phyloP scores from a whole-genome alignment of 2,329 filamentous ascomycete genomes.

The Fusarium pseudoanthophilum region DNA sequence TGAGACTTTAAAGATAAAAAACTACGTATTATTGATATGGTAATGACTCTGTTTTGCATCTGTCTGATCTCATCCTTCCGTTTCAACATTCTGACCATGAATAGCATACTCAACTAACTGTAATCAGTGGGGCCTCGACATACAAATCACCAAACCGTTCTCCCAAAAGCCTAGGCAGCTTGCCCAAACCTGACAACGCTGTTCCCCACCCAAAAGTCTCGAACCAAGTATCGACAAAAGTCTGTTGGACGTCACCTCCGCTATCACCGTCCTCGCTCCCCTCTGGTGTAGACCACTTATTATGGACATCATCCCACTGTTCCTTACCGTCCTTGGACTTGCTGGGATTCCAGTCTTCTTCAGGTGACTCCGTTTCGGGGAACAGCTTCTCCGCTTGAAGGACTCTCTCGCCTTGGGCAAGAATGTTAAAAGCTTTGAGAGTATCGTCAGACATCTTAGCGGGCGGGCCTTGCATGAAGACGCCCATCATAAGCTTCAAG shows the following conservation, averaged over 20 bases:
- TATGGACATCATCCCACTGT: not conserved
- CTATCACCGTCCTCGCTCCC: not conserved
- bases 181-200: not conserved
- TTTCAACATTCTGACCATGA: not conserved
- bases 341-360: fast-evolving
- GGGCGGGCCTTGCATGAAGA: not conserved
- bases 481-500: not conserved
- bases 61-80: not conserved
- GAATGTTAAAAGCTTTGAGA: not conserved
- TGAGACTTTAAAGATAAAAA: not conserved
- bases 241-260: not conserved
- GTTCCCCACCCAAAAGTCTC: not conserved
- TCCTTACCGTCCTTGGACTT: not conserved
- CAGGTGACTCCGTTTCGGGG: fast-evolving
- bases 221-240: not conserved
- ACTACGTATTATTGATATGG: no score
- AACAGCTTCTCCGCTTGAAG: fast-evolving
- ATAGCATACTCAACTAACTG: not conserved
- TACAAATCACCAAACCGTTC: not conserved
- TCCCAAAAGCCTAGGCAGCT: not conserved
- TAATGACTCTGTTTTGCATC: not conserved
- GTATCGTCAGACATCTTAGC: not conserved
- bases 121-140: not conserved
- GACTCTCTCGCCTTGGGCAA: not conserved
- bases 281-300: not conserved